phyloP scores from a whole-genome alignment of 495 filamentous ascomycete genomes.

The Podospora bellae-mahoneyi region DNA sequence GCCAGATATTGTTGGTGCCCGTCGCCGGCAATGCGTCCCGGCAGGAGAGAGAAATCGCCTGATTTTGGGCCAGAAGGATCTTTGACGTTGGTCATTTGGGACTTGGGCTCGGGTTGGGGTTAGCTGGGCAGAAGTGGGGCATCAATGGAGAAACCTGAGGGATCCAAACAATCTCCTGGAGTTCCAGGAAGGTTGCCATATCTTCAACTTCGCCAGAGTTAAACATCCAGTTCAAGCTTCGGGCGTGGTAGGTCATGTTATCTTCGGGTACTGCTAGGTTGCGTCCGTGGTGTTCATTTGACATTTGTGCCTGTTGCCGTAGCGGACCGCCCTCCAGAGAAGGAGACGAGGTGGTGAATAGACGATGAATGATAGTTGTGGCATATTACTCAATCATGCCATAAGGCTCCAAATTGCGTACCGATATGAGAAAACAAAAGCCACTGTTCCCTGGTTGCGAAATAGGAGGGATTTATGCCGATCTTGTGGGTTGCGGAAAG shows the following conservation, averaged over 20 bases:
- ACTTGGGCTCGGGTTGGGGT: background rate
- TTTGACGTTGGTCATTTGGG: background rate
- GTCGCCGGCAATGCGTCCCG: background rate
- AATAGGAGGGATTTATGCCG: background rate
- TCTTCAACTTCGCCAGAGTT: no score
- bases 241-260: no score
- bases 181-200: no score
- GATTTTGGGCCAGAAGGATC: background rate
- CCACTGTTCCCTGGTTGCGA: no score
- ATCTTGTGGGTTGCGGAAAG: background rate
- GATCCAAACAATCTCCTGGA: background rate
- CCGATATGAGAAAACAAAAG: background rate
- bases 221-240: no score
- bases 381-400: background rate
- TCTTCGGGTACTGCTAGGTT: no score
- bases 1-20: no score
- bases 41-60: background rate
- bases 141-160: background rate
- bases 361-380: no score
- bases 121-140: background rate
- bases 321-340: no score
- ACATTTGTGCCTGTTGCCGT: no score
- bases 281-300: no score
- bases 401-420: background rate
- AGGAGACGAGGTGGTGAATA: no score